phyloP scores from a whole-genome alignment of 352 stramenopile genomes.

The Phytophthora cactorum region DNA sequence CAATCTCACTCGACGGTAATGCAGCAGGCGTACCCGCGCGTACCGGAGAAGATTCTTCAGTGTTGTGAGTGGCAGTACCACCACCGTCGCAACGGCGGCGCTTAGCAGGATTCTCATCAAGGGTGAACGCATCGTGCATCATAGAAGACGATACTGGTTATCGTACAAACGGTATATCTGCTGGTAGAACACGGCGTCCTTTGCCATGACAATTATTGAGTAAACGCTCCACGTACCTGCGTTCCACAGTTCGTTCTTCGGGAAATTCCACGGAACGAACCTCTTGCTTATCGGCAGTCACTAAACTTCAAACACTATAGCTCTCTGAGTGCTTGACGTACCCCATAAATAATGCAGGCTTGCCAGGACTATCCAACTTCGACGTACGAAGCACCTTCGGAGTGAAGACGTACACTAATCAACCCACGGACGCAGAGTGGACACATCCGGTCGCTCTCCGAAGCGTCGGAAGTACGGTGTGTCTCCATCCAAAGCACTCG shows the following conservation, averaged over 20 bases:
- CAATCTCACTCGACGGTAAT: not conserved
- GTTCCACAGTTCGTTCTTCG: slow-evolving; percentile 8
- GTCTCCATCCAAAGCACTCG: slow-evolving; percentile 1
- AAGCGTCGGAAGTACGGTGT: slow-evolving; percentile 12
- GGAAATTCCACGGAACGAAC: slow-evolving; percentile 3
- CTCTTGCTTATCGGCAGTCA: slow-evolving; percentile 8
- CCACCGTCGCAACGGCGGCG: not conserved
- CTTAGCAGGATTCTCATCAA: not conserved
- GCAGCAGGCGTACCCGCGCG: not conserved
- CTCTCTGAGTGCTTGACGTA: slow-evolving; percentile 9
- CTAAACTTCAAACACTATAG: slow-evolving; percentile 3
- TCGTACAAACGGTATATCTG: not conserved
- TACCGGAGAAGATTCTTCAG: not conserved
- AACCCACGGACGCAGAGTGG: slow-evolving; percentile 7
- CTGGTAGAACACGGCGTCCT: not conserved
- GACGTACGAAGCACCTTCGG: slow-evolving; percentile 7
- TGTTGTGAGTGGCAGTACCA: not conserved
- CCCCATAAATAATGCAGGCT: slow-evolving; percentile 9
- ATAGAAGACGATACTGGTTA: not conserved
- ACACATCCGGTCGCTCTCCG: slow-evolving; percentile 7
- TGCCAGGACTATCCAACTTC: slow-evolving; percentile 10
- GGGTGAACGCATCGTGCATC: not conserved
- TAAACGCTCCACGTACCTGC: slow-evolving; percentile 5
- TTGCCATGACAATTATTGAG: slow-evolving; percentile 9
- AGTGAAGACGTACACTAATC: slow-evolving; percentile 15